Conservation (phyloP, 225 moss, liverwort and hornwort species). For the Takakia lepidozioides region DNA sequence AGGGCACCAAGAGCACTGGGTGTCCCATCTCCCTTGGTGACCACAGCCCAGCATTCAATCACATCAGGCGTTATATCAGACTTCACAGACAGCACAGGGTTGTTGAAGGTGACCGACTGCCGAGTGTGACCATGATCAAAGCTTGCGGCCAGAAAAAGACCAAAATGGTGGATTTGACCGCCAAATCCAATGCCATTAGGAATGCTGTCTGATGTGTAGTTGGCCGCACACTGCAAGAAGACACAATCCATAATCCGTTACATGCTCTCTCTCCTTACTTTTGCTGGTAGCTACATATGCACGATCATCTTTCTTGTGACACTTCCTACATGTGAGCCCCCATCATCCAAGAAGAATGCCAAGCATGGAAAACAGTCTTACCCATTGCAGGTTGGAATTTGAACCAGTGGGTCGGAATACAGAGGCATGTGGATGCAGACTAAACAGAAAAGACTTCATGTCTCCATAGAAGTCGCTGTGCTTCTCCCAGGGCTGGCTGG, state of each 20-base stretch:
- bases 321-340: too few species aligned
- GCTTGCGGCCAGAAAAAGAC: slow-evolving; percentile 64
- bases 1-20: slow-evolving; percentile 20
- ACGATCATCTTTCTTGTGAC: too few species aligned
- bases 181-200: slow-evolving; percentile 95
- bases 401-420: slow-evolving; percentile 71
- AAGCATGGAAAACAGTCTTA: slow-evolving; percentile 34
- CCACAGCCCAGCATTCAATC: slow-evolving; percentile 92
- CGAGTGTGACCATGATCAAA: slow-evolving; percentile 81
- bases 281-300: too few species aligned
- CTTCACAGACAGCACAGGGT: slow-evolving; percentile 47
- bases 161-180: slow-evolving; percentile 94
- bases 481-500: slow-evolving; percentile 89
- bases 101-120: slow-evolving; percentile 79
- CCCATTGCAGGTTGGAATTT: slow-evolving; percentile 90
- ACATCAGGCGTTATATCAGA: slow-evolving; percentile 47
- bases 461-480: slow-evolving; percentile 85
- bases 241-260: too few species aligned
- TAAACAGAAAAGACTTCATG: slow-evolving; percentile 86
- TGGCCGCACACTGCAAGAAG: slow-evolving; percentile 65
- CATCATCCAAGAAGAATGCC: too few species aligned
- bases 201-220: slow-evolving; percentile 73
- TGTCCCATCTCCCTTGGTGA: slow-evolving; percentile 31
- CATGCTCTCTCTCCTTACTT: too few species aligned
- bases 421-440: slow-evolving; percentile 60